Evolutionary conservation across 1,284 basidiomycete species (phyloP).

Genomic region (Puccinia polysora): DNA sequence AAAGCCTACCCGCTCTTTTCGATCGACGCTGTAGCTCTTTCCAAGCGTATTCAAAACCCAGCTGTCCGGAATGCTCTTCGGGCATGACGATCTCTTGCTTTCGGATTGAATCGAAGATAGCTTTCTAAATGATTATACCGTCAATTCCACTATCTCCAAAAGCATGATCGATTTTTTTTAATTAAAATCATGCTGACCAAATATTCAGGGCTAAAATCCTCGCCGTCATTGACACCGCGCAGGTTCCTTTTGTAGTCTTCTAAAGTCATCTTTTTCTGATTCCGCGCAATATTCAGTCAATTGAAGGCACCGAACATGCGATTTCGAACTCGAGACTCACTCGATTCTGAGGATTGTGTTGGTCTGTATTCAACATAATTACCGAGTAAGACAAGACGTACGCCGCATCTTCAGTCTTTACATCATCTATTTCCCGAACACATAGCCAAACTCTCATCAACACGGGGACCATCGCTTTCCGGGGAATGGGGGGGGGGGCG

Average conservation of each 20-base stretch:
- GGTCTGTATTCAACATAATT: conserved; percentile 98
- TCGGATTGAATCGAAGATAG: conserved; percentile 88
- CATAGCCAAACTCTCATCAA: too few species aligned
- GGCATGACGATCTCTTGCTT: conserved; percentile 95
- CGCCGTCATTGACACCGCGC: conserved; percentile 82
- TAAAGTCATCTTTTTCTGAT: conserved; percentile 89
- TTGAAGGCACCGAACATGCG: background rate
- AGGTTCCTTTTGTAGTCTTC: conserved; percentile 92
- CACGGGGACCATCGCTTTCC: too few species aligned
- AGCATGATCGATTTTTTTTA: too few species aligned
- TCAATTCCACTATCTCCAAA: background rate
- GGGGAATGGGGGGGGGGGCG: too few species aligned
- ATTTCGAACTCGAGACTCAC: conserved; percentile 48
- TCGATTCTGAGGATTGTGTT: conserved; percentile 90
- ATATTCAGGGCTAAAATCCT: conserved; percentile 78
- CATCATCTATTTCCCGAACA: conserved; percentile 70
- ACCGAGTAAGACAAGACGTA: conserved; percentile 93
- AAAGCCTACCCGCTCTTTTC: conserved; percentile 69
- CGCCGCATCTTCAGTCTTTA: conserved; percentile 85
- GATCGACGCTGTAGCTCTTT: conserved; percentile 84
- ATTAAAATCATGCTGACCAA: conserved; percentile 61
- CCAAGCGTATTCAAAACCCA: conserved; percentile 99
- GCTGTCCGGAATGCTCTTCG: conserved; percentile 91
- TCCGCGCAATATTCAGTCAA: conserved; percentile 1
- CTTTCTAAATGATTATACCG: conserved; percentile 59